Base-by-base conservation (phyloP, 1,284 basidiomycete genomes). In the Cryptococcus wingfieldii region DNA sequence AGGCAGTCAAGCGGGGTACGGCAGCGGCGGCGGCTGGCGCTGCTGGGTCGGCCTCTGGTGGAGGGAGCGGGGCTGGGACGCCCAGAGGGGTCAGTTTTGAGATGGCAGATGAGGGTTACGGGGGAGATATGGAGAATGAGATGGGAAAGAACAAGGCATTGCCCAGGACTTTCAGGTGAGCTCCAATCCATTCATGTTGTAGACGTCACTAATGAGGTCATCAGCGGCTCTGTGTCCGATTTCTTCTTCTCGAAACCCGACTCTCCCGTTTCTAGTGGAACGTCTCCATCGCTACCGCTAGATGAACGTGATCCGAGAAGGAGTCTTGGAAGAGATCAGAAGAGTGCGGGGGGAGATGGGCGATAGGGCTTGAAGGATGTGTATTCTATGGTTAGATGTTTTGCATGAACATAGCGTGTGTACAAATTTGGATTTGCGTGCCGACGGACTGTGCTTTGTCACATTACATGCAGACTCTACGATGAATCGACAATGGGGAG, bases 1-100 rank as follows among this genome's bases (percentile, higher is more conserved):
- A 84, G 56, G 86, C 86, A 3, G 80, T 37, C 10, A 49, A 38
- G 38, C 23, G 31, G 31, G 38, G 25, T 84, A 34, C 57, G 61
- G 38, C 54, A 55, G 38, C 63, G 19, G 12, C 18, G 13, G 38
- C 47, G 9, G n/a, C 16, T 38, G 23, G 34, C 10, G 47, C 28
- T 10, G 28, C 47, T 38, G 47, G 34, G 8, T 27, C 28, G 5
- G 47, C 14, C 6, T 37, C 34, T 14, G 25, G 68, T 8, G 53
- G 53, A 37, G 66, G 71, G 39, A 65, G 63, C 28, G 66, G 65
- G 10, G 28, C 49, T 27, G 67, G 63, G 27, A 70, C 65, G 23
- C 66, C 65, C 25, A 56, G 64, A 51, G 59, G 60, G 4, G 64
- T 57, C 9, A 56, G 57, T 31, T 64, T 74, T 16, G 72, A 72